phyloP scores from a whole-genome alignment of 1,284 basidiomycete species.

The Austroboletus novae-zelandiae region DNA sequence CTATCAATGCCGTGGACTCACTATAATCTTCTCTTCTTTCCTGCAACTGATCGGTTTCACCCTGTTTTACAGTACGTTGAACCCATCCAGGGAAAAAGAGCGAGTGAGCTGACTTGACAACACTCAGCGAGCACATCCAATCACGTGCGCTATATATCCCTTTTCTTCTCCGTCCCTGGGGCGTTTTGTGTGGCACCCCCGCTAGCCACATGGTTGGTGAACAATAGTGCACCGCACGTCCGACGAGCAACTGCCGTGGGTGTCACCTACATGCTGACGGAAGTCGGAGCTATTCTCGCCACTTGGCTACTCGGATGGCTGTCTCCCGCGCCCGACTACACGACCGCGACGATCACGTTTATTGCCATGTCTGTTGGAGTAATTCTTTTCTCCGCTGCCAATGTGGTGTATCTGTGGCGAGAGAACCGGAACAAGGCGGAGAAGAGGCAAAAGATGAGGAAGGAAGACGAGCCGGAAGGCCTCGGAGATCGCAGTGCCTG shows the following conservation, averaged over 20 bases:
- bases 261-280: conserved; percentile 48
- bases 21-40: conserved; percentile 36
- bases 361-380: conserved; percentile 37
- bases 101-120: neutral
- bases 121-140: conserved; percentile 25
- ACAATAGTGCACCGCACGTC: conserved; percentile 56
- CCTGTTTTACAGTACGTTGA: conserved; percentile 45
- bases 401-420: conserved; percentile 25
- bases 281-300: conserved; percentile 54
- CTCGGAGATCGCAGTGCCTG: conserved; percentile 33
- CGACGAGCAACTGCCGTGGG: conserved; percentile 55
- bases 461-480: conserved; percentile 19
- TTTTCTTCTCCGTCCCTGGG: conserved; percentile 51
- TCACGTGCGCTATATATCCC: conserved; percentile 46
- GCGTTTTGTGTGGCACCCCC: conserved; percentile 43
- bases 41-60: conserved; percentile 44
- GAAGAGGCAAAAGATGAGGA: conserved; percentile 10
- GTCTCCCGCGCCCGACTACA: conserved; percentile 43
- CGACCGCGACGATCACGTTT: conserved; percentile 38
- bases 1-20: conserved; percentile 43
- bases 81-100: neutral
- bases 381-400: conserved; percentile 30
- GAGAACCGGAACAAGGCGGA: conserved; percentile 25
- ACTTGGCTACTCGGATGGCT: conserved; percentile 51
- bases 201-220: conserved; percentile 53